A percentile compares a stretch with the other conserved stretches of the same genome.
phyloP scores from a whole-genome alignment of 225 moss, liverwort and hornwort species.

The Pseudoscleropodium purum region DNA sequence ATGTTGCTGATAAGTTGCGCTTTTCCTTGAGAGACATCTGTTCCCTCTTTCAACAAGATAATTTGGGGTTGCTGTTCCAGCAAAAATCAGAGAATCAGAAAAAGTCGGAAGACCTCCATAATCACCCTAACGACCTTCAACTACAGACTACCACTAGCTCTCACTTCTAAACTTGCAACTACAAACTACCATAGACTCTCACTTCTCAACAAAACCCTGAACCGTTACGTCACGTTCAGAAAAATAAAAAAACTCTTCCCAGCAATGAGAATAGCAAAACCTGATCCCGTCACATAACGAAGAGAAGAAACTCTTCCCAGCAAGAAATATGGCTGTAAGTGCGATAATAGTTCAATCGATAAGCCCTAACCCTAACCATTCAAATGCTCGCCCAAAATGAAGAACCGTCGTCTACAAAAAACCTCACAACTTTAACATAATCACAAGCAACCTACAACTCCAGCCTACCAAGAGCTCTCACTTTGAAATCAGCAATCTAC shows the following conservation, averaged over 20 bases:
- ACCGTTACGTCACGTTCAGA: background rate
- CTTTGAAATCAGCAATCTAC: background rate
- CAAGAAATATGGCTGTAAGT: too few species aligned
- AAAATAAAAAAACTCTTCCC: background rate
- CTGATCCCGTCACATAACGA: background rate
- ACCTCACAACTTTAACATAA: background rate
- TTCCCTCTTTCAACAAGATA: conserved; percentile 93
- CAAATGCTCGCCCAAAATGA: background rate
- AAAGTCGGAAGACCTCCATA: background rate
- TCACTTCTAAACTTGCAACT: background rate
- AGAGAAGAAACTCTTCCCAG: background rate
- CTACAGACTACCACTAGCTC: background rate
- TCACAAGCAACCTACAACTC: background rate
- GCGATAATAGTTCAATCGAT: background rate
- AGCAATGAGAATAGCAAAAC: background rate
- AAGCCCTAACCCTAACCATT: background rate
- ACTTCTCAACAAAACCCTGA: background rate
- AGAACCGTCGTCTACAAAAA: background rate
- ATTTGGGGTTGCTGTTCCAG: conserved; percentile 87
- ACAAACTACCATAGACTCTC: background rate
- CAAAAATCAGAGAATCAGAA: background rate
- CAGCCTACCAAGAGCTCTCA: background rate
- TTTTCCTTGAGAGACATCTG: conserved; percentile 96
- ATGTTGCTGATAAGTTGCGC: conserved; percentile 98
- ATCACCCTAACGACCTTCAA: background rate